Conservation (phyloP, 1,284 basidiomycete species). For the Coniophora puteana region DNA sequence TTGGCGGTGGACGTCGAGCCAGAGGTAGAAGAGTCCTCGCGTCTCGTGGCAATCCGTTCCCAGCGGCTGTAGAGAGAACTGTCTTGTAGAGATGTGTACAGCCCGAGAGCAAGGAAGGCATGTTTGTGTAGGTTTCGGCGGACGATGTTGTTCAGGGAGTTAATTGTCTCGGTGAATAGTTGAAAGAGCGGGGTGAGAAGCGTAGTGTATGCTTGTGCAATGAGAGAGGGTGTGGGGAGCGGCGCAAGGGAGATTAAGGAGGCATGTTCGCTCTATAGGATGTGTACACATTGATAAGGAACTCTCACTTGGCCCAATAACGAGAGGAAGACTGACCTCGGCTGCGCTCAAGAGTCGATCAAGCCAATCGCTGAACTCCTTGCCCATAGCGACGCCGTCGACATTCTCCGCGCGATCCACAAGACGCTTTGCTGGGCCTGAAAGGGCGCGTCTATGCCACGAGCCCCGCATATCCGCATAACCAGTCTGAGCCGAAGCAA, state of each 20-base stretch:
- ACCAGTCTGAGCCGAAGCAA: constrained; percentile 73
- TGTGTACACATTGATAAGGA: constrained; percentile 23
- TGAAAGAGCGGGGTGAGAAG: constrained; percentile 61
- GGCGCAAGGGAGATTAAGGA: constrained; percentile 60
- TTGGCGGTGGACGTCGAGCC: constrained; percentile 13
- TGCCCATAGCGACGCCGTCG: constrained; percentile 59
- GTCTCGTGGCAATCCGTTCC: constrained; percentile 60
- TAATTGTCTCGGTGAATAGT: constrained; percentile 59
- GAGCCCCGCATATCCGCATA: constrained; percentile 81
- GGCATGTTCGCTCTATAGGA: constrained; percentile 50
- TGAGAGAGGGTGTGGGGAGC: constrained; percentile 41
- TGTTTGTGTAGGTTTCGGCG: constrained; percentile 84
- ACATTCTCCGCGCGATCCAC: constrained; percentile 63
- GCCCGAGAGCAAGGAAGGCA: constrained; percentile 74
- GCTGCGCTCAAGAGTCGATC: constrained; percentile 55
- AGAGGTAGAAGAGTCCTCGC: too few relatives aligned
- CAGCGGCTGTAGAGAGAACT: constrained; percentile 59
- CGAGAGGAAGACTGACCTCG: constrained; percentile 41
- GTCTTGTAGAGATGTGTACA: constrained; percentile 52
- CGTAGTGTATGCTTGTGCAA: constrained; percentile 53
- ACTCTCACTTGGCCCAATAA: constrained; percentile 1
- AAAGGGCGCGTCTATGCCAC: constrained; percentile 70
- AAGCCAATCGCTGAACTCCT: constrained; percentile 67
- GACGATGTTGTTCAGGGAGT: constrained; percentile 61
- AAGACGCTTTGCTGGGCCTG: constrained; percentile 62